Base-by-base conservation (phyloP, 1,139 yeast species). In the Saccharomyces hybrid region DNA sequence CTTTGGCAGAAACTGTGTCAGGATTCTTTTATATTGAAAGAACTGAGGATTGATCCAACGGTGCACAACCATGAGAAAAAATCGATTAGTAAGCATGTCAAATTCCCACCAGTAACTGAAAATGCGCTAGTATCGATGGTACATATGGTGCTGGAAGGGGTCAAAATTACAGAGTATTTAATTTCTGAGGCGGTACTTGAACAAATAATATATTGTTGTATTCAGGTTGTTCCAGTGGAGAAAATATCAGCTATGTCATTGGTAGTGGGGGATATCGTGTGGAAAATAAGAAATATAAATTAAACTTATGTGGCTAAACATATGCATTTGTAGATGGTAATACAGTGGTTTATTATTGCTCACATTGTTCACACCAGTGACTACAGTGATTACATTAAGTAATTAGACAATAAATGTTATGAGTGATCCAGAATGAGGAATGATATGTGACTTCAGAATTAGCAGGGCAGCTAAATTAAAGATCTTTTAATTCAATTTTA, bases 1-100 rank as follows among this genome's bases (percentile, higher is more conserved):
- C 55, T 81, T 16, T 81, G 83, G 83, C 55, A 53, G 1, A 42
- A 42, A 1, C 55, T 73, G 8, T 57, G 64, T 5, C 51, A 53
- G 0, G 63, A 65, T 5, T 61, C 67, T 1, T 50, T 55, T 3
- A 58, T 74, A 9, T 28, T 63, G n/a, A 51, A 52, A 46, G 61
- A 59, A 25, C 49, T 58, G 5, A 50, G 48, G 28, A 11, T 29
- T 25, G 44, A 38, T 20, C 44, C 44, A 11, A 14, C 25, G 13
- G n/a, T 41, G 48, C 55, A 16, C 46, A 56, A 4, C 14, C 61
- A 29, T 51, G 59, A 26, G 6, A 34, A 13, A 57, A 56, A 23
- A 23, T 23, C 38, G 9, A 20, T 46, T 31, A 31, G 44, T 14
- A 23, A 34, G 46, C 49, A 49, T 14, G 41, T 26, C 23, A 51